Percentiles rank a stretch among this genome's conserved stretches.
phyloP scores from a whole-genome alignment of 768 basidiomycete genomes.

The Leccinellum albellum region DNA sequence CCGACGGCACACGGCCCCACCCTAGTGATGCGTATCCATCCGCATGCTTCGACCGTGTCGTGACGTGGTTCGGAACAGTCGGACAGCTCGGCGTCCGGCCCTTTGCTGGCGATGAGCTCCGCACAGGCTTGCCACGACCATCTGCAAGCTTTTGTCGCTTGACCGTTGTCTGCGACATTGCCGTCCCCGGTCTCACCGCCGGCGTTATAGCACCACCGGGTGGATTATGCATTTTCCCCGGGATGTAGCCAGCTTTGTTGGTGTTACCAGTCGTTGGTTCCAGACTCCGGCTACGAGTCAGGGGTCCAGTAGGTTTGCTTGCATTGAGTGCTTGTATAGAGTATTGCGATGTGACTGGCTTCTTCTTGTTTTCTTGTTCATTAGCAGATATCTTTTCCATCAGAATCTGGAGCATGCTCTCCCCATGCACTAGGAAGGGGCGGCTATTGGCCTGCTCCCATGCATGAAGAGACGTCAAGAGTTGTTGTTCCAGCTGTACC shows the following conservation, averaged over 20 bases:
- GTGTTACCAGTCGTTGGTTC: slow-evolving; percentile 17
- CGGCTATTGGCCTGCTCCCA: slow-evolving; percentile 81
- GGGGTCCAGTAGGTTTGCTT: slow-evolving; percentile 12
- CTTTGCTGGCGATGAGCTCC: slow-evolving; percentile 25
- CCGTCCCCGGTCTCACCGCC: slow-evolving; percentile 48
- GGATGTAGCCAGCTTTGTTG: slow-evolving; percentile 24
- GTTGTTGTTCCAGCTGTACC: slow-evolving; percentile 80
- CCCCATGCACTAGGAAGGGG: slow-evolving; percentile 81
- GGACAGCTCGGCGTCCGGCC: slow-evolving; percentile 27
- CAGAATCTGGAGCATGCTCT: slow-evolving; percentile 74
- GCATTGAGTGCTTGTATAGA: slow-evolving; percentile 29
- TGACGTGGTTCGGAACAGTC: slow-evolving; percentile 16
- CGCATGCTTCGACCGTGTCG: slow-evolving; percentile 25
- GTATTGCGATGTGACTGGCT: slow-evolving; percentile 36
- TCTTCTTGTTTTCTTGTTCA: slow-evolving; percentile 79
- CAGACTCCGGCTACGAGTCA: slow-evolving; percentile 27
- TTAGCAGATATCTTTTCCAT: slow-evolving; percentile 66
- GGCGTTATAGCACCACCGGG: slow-evolving; percentile 48
- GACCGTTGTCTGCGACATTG: slow-evolving; percentile 45
- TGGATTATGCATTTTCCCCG: slow-evolving; percentile 29
- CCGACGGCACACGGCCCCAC: slow-evolving; percentile 35
- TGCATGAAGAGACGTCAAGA: slow-evolving; percentile 68
- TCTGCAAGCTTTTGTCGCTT: slow-evolving; percentile 62
- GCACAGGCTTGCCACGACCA: slow-evolving; percentile 19
- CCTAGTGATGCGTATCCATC: slow-evolving; percentile 28